Evolutionary conservation across 2,329 filamentous ascomycete species (phyloP).

Genomic region (Xylaria sp.): DNA sequence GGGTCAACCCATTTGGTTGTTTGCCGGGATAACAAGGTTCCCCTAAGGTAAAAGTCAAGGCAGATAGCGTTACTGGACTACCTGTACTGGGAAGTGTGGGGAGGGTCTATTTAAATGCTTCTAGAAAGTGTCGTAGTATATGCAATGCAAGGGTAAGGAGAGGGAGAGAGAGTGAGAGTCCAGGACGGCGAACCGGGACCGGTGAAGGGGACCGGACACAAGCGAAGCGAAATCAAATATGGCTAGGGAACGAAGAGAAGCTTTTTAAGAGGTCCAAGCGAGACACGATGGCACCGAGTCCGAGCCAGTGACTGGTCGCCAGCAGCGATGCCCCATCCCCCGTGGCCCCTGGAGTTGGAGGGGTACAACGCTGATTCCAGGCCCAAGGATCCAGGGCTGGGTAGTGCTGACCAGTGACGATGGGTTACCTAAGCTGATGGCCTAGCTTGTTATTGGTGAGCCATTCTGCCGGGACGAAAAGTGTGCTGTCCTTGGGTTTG

Average conservation of each 20-base stretch:
- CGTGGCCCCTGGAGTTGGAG: slow-evolving; percentile 15
- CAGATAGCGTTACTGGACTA: slow-evolving; percentile 5
- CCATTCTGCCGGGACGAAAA: slow-evolving; percentile 37
- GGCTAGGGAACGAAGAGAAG: slow-evolving; percentile 27
- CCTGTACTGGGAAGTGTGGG: slow-evolving; percentile 32
- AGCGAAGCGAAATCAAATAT: slow-evolving; percentile 32
- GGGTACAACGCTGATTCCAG: slow-evolving; percentile 33
- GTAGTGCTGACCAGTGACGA: slow-evolving; percentile 32
- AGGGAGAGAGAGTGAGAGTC: neutral
- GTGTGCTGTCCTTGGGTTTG: slow-evolving; percentile 14
- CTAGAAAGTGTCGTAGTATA: slow-evolving; percentile 19
- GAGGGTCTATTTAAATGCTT: slow-evolving; percentile 34
- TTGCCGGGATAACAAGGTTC: slow-evolving; percentile 25
- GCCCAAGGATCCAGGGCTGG: slow-evolving; percentile 32
- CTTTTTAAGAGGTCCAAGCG: slow-evolving; percentile 34
- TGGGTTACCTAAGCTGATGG: slow-evolving; percentile 22
- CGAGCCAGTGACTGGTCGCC: slow-evolving; percentile 30
- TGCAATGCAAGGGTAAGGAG: slow-evolving; percentile 26
- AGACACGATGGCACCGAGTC: slow-evolving; percentile 31
- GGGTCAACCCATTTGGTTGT: slow-evolving; percentile 28
- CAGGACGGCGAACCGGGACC: slow-evolving; percentile 24
- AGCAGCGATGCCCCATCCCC: slow-evolving; percentile 20
- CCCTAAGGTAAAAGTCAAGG: slow-evolving; percentile 24
- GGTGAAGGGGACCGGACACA: slow-evolving; percentile 29
- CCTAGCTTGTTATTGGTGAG: slow-evolving; percentile 38